Conservation (phyloP, 1,284 basidiomycete genomes). For the Coriolopsis trogii region DNA sequence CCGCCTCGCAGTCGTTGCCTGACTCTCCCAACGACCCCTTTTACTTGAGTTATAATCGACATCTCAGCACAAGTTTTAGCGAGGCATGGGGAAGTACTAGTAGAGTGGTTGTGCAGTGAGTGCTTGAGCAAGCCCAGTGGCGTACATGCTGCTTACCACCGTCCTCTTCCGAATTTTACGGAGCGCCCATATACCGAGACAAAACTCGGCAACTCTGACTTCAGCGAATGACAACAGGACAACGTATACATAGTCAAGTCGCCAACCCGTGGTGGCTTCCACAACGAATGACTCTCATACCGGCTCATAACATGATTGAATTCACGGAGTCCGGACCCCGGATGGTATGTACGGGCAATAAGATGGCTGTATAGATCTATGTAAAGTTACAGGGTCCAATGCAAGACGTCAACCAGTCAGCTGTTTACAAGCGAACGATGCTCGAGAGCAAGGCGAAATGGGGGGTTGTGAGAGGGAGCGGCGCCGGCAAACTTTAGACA, state of each 20-base stretch:
- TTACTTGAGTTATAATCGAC: background rate
- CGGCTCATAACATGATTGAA: background rate
- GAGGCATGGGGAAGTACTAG: background rate
- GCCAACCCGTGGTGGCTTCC: too few relatives aligned
- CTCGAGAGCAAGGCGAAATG: conserved; percentile 16
- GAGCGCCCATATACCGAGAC: too few relatives aligned
- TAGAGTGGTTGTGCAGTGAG: too few relatives aligned
- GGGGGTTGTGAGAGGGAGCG: conserved; percentile 1
- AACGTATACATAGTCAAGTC: too few relatives aligned
- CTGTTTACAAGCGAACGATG: conserved; percentile 22
- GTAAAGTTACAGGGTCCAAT: conserved; percentile 26
- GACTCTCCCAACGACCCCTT: background rate
- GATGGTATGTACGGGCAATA: conserved; percentile 15
- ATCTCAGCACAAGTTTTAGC: background rate
- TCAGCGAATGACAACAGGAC: too few relatives aligned
- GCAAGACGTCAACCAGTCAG: conserved; percentile 22
- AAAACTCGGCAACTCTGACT: too few relatives aligned
- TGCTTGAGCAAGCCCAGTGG: too few relatives aligned
- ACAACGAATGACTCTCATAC: background rate
- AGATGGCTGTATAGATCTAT: conserved; percentile 27
- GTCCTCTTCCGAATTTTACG: too few relatives aligned
- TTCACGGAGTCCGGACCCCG: background rate
- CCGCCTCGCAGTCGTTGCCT: conserved; percentile 15
- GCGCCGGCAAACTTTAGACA: background rate
- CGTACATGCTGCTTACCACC: too few relatives aligned